Conservation (phyloP, 345 rosid species). For the Psidium friedrichsthalianum region DNA sequence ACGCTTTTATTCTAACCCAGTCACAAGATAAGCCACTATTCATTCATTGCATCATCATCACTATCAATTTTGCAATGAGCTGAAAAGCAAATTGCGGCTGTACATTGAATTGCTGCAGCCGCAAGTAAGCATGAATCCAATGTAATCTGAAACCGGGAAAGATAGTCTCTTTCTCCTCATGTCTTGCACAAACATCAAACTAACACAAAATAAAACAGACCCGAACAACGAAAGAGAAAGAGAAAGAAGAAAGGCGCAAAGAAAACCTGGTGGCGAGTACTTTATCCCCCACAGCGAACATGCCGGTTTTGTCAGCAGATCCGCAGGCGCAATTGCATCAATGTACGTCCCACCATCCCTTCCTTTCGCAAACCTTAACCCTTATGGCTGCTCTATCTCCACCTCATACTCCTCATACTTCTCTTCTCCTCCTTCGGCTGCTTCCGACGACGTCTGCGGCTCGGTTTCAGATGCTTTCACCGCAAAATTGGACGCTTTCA, state of each 20-base stretch:
- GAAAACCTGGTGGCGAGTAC: slow-evolving; percentile 89
- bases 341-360: slow-evolving; percentile 89
- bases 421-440: slow-evolving; percentile 23
- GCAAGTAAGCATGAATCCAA: neutral
- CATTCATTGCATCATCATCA: no score
- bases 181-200: neutral
- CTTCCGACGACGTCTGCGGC: slow-evolving; percentile 28
- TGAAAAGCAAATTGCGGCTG: neutral
- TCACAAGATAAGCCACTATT: neutral
- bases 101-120: neutral
- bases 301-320: slow-evolving; percentile 62
- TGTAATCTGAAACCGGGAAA: neutral
- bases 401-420: slow-evolving; percentile 76
- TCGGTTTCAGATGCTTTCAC: slow-evolving; percentile 57
- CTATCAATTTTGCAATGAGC: neutral
- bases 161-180: neutral
- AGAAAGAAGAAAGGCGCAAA: neutral
- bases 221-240: neutral
- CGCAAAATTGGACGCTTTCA: slow-evolving; percentile 19
- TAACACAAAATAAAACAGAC: neutral
- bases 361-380: slow-evolving; percentile 76
- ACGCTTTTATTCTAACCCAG: neutral
- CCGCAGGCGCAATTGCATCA: slow-evolving; percentile 78
- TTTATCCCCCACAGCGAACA: slow-evolving; percentile 78
- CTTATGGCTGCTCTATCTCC: slow-evolving; percentile 75